Evolutionary conservation across 2,329 filamentous ascomycete genomes (phyloP).

Genomic region (Apiospora marii): DNA sequence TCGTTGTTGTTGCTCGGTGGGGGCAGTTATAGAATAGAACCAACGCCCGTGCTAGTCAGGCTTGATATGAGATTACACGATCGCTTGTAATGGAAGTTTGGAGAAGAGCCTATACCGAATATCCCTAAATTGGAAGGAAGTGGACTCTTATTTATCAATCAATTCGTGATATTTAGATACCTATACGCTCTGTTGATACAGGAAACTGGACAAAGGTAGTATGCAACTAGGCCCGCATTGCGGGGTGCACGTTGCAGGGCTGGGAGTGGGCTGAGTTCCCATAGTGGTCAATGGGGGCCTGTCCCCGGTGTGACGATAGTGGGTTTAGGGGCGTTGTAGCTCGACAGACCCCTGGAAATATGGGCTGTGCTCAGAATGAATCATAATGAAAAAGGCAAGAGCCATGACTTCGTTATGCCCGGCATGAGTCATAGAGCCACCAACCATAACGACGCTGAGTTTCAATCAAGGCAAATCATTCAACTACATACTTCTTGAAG

Average conservation of each 20-base stretch:
- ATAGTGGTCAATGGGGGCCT: not conserved
- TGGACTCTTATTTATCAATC: not conserved
- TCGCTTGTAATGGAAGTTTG: not conserved
- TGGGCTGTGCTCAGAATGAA: slow-evolving; percentile 9
- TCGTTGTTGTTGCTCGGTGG: not conserved
- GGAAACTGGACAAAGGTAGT: not conserved
- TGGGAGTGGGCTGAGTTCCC: not conserved
- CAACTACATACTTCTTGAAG: no score
- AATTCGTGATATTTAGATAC: not conserved
- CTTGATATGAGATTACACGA: not conserved
- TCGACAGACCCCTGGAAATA: not conserved
- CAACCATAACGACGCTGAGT: not conserved
- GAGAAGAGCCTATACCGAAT: not conserved
- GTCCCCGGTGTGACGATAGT: not conserved
- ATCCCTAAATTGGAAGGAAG: not conserved
- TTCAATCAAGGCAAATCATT: not conserved
- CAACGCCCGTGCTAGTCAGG: not conserved
- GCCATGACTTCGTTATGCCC: not conserved
- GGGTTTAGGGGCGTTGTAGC: not conserved
- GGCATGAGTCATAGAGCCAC: slow-evolving; percentile 3
- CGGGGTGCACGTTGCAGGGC: not conserved
- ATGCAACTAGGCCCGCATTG: not conserved
- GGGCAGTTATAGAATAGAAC: not conserved
- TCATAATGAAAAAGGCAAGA: not conserved
- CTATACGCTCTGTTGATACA: not conserved